Base-by-base conservation (phyloP, 768 basidiomycete species). In the Pleurotus platypus region DNA sequence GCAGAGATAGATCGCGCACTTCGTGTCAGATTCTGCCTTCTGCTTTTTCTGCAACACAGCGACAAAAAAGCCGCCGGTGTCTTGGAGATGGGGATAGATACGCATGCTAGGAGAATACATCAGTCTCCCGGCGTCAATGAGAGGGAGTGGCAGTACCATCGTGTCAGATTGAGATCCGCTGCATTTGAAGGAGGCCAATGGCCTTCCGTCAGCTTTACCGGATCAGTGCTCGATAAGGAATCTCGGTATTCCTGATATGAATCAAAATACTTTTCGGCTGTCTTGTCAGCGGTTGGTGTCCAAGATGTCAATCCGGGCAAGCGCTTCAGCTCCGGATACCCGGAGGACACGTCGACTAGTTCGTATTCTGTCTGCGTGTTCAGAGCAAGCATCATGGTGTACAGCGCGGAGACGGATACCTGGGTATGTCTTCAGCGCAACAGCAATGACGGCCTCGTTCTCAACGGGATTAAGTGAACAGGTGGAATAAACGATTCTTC, bases 401-500 rank as follows among this genome's bases (percentile, higher is more conserved):
- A 35, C 15, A 16, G n/a, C 42, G 6, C 5, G 42, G 5, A 22
- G 27, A 5, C 40, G 68, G 76, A 38, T 42, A 89, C 94, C 90
- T 20, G 84, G 80, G 59, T 87, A 83, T 1, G 77, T 69, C 58
- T 82, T 83, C 39, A 98, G 77, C 0, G 92, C 94, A 46, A 90
- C 87, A 1, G 92, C 88, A 37, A 98, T 77, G 59, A 98, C 95
- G 6, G 97, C 93, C 69, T 99, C 97, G 67, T 99, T 98, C 72
- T 99, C 97, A 11, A 94, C 81, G 1, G 97, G 97, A 69, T 98
- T 98, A 61, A 98, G 76, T 0, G 95, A 98, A 66, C 97, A 98
- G 0, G 97, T 99, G 4, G 96, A 98, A 69, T 98, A 99, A 15
- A 98, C 95, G 60, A 98, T 89, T 37, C 90, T 86, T 5, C 95